Evolutionary conservation across 306 rosid species (phyloP).

Genomic region (Heteromeles arbutifolia): DNA sequence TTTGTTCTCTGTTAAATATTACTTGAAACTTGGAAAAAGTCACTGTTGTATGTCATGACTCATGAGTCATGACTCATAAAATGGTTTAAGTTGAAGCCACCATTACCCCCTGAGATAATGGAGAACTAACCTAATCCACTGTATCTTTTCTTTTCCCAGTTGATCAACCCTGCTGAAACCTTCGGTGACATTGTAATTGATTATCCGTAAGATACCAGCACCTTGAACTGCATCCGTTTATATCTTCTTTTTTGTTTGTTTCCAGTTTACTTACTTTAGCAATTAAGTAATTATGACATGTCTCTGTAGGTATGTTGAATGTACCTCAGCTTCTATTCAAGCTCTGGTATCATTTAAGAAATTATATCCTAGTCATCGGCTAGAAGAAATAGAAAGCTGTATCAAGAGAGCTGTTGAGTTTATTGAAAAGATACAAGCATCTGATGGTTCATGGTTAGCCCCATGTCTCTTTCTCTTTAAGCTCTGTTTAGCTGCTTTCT

Average conservation of each 20-base stretch:
- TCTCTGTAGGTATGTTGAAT: constrained; percentile 65
- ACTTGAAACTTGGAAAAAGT: not conserved
- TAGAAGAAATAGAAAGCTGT: constrained; percentile 51
- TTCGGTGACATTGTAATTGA: constrained; percentile 96
- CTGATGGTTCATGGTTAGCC: constrained; percentile 88
- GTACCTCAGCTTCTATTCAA: constrained; percentile 86
- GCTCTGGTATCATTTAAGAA: constrained; percentile 55
- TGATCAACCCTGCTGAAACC: constrained; percentile 90
- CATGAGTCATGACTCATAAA: not conserved
- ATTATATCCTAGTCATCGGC: constrained; percentile 58
- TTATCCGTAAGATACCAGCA: constrained; percentile 65
- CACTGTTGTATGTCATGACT: not conserved
- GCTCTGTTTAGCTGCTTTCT: constrained; percentile 1
- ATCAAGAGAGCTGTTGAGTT: constrained; percentile 46
- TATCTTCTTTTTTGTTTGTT: not conserved
- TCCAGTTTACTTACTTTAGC: not conserved
- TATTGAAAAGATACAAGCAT: constrained; percentile 53
- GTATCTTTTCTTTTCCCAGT: constrained; percentile 41
- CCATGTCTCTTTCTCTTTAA: constrained; percentile 7
- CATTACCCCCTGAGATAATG: not conserved
- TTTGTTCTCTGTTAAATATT: not conserved
- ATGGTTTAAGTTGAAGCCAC: not conserved
- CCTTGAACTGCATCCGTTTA: constrained; percentile 20
- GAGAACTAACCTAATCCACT: constrained; percentile 7
- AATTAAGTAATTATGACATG: not conserved